Evolutionary conservation across 768 basidiomycete species (phyloP).

Genomic region (Lactarius sp.): DNA sequence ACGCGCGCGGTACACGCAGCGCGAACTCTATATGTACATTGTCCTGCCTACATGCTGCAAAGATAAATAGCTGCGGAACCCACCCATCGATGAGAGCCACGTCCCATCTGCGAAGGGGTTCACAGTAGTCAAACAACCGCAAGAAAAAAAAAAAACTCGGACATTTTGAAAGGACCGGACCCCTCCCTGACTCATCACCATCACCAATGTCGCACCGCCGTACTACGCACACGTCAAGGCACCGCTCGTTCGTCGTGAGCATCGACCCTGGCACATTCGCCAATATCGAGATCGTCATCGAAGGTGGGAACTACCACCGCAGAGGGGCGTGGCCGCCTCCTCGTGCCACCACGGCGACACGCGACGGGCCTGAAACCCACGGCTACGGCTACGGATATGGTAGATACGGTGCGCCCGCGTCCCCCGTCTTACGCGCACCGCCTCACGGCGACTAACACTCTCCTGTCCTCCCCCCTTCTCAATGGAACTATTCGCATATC

Average conservation of each 20-base stretch:
- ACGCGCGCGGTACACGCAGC: slow-evolving; percentile 2
- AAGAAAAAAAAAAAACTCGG: not conserved
- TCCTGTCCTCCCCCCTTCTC: not conserved
- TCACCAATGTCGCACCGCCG: slow-evolving; percentile 9
- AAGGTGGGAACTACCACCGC: not conserved
- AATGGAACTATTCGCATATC: not conserved
- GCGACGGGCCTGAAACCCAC: not conserved
- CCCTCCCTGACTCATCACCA: not conserved
- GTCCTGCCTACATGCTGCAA: slow-evolving; percentile 1
- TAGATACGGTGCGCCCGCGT: slow-evolving; percentile 6
- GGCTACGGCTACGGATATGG: slow-evolving; percentile 3
- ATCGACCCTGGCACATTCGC: slow-evolving; percentile 17
- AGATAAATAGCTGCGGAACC: slow-evolving; percentile 7
- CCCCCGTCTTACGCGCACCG: not conserved
- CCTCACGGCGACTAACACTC: not conserved
- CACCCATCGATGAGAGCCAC: not conserved
- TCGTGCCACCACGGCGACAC: not conserved
- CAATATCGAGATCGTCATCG: slow-evolving; percentile 18
- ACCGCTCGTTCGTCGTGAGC: slow-evolving; percentile 18
- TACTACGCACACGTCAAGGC: not conserved
- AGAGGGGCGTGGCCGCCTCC: slow-evolving; percentile 1
- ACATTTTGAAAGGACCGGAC: not conserved
- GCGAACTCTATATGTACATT: not conserved
- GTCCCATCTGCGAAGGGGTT: not conserved
- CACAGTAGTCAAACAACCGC: not conserved